Conservation (phyloP, 2,329 filamentous ascomycete species). For the Lachnellula arida region DNA sequence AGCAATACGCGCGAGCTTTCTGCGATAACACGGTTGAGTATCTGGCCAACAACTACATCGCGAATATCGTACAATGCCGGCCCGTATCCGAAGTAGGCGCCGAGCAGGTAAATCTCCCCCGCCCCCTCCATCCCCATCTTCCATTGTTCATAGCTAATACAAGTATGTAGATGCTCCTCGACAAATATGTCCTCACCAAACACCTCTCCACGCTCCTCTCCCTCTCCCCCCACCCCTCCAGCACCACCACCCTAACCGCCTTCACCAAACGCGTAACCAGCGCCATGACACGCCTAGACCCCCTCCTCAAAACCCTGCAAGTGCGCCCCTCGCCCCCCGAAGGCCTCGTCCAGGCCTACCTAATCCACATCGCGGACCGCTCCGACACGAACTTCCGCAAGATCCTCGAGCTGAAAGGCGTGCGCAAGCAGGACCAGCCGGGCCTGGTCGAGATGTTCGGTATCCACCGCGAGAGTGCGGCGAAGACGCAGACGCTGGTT, state of each 20-base stretch:
- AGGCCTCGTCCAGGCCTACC: conserved; percentile 91
- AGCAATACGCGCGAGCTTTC: conserved; percentile 90
- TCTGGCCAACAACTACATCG: conserved; percentile 72
- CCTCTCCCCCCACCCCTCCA: conserved; percentile 36
- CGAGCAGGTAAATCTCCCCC: conserved; percentile 61
- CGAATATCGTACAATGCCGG: conserved; percentile 80
- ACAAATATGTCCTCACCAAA: conserved; percentile 87
- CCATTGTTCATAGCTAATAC: not conserved
- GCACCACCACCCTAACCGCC: conserved; percentile 39
- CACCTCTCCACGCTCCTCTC: conserved; percentile 68
- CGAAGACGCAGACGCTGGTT: conserved; percentile 59
- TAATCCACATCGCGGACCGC: conserved; percentile 92
- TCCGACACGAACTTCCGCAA: conserved; percentile 95
- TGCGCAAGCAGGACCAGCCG: conserved; percentile 76
- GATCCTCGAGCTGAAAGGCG: conserved; percentile 91
- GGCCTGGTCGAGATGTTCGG: conserved; percentile 81
- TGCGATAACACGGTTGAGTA: conserved; percentile 94
- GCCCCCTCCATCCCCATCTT: not conserved
- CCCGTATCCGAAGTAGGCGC: conserved; percentile 92
- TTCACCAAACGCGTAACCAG: conserved; percentile 84
- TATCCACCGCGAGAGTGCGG: conserved; percentile 71
- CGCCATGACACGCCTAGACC: conserved; percentile 82
- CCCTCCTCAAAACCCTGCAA: conserved; percentile 92
- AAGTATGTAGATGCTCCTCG: conserved; percentile 73
- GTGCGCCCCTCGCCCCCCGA: conserved; percentile 88